Percentiles rank a stretch among this genome's conserved stretches.
Evolutionary conservation across 2,329 filamentous ascomycete genomes (phyloP).

Genomic region (Aspergillus oerlinghausenensis): DNA sequence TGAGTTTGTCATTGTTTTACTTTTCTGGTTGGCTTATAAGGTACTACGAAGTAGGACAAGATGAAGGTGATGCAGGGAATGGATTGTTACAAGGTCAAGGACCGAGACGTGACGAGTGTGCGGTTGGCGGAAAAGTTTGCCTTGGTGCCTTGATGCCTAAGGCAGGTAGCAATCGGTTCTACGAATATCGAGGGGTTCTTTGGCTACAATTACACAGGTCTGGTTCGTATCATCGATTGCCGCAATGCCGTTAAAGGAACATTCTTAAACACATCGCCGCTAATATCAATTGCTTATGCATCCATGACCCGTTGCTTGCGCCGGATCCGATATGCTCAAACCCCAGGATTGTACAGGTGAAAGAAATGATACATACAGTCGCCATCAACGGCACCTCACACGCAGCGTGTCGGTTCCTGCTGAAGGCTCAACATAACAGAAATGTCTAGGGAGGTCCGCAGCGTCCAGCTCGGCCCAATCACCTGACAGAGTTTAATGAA

Average conservation of each 20-base stretch:
- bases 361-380: neutral
- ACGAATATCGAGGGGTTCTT: too few species aligned
- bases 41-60: neutral
- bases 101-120: neutral
- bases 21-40: neutral
- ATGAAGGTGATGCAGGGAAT: neutral
- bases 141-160: slow-evolving; percentile 5
- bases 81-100: neutral
- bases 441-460: neutral
- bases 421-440: neutral
- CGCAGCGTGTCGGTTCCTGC: neutral
- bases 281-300: neutral
- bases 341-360: neutral
- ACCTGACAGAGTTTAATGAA: neutral
- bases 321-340: neutral
- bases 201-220: too few species aligned
- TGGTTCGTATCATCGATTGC: too few species aligned
- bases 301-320: neutral
- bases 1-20: neutral
- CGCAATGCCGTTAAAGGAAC: neutral
- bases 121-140: neutral
- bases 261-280: neutral
- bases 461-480: neutral
- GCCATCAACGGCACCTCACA: neutral
- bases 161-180: neutral